phyloP scores from a whole-genome alignment of 2,329 filamentous ascomycete species.

The Emmonsiellopsis sp. region DNA sequence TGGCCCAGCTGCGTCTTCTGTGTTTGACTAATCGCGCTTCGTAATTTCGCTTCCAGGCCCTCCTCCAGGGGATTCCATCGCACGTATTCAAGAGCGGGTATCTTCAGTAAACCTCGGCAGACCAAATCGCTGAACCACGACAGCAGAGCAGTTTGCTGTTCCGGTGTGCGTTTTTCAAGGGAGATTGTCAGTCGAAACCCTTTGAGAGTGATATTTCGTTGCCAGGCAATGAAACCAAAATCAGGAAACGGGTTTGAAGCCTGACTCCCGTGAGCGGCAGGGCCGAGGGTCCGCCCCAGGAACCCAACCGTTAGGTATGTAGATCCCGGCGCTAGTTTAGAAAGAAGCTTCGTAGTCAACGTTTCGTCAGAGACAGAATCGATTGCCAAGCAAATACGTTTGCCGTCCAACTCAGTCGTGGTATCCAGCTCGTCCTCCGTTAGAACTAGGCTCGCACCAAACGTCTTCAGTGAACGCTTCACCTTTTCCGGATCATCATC shows the following conservation, averaged over 20 bases:
- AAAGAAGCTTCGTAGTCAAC: background rate
- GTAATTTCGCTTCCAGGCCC: background rate
- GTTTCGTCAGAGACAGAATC: background rate
- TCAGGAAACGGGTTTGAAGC: background rate
- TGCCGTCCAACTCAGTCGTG: background rate
- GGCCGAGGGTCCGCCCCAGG: background rate
- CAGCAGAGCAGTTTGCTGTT: background rate
- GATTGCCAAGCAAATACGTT: background rate
- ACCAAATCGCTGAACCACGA: background rate
- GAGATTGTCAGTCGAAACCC: background rate
- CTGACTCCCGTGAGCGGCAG: background rate
- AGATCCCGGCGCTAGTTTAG: background rate
- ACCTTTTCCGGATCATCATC: background rate
- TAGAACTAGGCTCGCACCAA: background rate
- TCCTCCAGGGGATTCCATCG: background rate
- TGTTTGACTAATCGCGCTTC: background rate
- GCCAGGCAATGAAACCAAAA: background rate
- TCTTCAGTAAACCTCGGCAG: background rate
- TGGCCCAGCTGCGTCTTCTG: background rate
- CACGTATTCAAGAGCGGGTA: background rate
- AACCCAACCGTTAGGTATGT: background rate
- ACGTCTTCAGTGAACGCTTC: background rate
- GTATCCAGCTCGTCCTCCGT: background rate
- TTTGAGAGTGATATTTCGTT: background rate
- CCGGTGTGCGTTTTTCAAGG: background rate